Percentiles rank a stretch among this genome's conserved stretches.
Conservation (phyloP, 495 filamentous ascomycete species). For the Penicillium canariense region DNA sequence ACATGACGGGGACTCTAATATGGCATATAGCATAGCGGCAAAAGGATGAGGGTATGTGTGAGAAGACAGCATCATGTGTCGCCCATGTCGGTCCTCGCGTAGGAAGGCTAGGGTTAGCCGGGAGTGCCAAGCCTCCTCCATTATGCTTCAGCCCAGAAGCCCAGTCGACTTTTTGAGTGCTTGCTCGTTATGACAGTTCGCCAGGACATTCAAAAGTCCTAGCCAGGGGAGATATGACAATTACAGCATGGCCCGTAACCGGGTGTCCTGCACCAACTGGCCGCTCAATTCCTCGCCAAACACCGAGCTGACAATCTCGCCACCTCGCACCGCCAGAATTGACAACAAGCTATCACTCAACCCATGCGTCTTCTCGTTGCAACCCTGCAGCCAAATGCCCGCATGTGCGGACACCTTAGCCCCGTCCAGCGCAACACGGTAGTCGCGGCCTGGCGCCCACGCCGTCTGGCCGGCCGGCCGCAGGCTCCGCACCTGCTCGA, state of each 20-base stretch:
- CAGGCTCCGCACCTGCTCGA: constrained; percentile 61
- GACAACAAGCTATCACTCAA: constrained; percentile 78
- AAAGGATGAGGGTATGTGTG: neutral
- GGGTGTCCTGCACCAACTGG: constrained; percentile 39
- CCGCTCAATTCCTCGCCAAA: constrained; percentile 54
- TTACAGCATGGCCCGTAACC: constrained; percentile 43
- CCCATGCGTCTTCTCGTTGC: constrained; percentile 89
- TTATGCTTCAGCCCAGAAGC: neutral
- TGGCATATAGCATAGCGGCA: neutral
- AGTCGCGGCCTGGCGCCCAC: constrained; percentile 58
- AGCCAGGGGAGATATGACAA: neutral
- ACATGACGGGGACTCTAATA: constrained; percentile 5
- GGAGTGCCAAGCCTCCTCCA: neutral
- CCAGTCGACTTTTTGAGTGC: no score
- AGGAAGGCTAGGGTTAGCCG: no score
- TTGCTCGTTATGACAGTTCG: neutral
- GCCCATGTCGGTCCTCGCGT: no score
- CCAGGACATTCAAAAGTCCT: neutral
- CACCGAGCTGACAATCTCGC: constrained; percentile 74
- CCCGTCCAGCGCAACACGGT: constrained; percentile 65
- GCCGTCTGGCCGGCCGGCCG: constrained; percentile 50
- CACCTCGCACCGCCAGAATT: constrained; percentile 70
- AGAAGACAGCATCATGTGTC: no score
- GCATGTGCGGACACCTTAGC: constrained; percentile 59
- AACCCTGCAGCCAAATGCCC: constrained; percentile 92